These are phyloP conservation scores for Arabidopsis thaliana DNA, from an alignment of 345 rosid genomes.

Conservation along the genomic window TAIR10.1 NC_003074.8:21691001-21691500, in stretches of 20 bases:
- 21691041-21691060: slow-evolving; percentile 83
- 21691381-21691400: slow-evolving; percentile 90
- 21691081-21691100: slow-evolving; percentile 97
- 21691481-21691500: slow-evolving; percentile 69
- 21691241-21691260: slow-evolving; percentile 26
- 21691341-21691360: slow-evolving; percentile 14
- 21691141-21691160: slow-evolving; percentile 77
- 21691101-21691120: slow-evolving; percentile 87
- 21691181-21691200: slow-evolving; percentile 77
- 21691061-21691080: slow-evolving; percentile 89
- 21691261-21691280: slow-evolving; percentile 14
- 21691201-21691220: slow-evolving; percentile 21
- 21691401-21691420: slow-evolving; percentile 95
- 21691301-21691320: slow-evolving; percentile 25
- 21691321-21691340: slow-evolving; percentile 6
- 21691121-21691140: slow-evolving; percentile 85
- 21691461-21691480: slow-evolving; percentile 76
- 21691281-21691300: slow-evolving; percentile 24
- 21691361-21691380: slow-evolving; percentile 87
- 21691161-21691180: slow-evolving; percentile 82
- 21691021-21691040: slow-evolving; percentile 93
- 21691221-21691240: slow-evolving; percentile 14
- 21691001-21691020: slow-evolving; percentile 99
- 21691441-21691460: slow-evolving; percentile 96
- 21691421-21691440: slow-evolving; percentile 89